Evolutionary conservation across 1,284 basidiomycete genomes (phyloP).

Genomic region (Boletus semigastroideus): DNA sequence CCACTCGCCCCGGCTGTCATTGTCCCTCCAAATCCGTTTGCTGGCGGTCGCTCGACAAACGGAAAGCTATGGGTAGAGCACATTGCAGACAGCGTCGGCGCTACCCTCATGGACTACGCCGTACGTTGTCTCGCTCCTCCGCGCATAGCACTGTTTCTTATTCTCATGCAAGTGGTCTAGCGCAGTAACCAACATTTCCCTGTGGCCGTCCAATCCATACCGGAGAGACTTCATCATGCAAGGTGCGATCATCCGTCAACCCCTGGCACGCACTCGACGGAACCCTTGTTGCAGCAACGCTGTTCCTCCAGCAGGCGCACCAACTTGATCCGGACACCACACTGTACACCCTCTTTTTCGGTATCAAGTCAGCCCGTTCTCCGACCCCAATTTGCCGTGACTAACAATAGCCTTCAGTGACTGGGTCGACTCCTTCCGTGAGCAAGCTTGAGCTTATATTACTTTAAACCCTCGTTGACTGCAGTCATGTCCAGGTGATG

Average conservation of each 20-base stretch:
- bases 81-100: slow-evolving; percentile 22
- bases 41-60: slow-evolving; percentile 38
- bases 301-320: slow-evolving; percentile 28
- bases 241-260: slow-evolving; percentile 15
- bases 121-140: slow-evolving; percentile 12
- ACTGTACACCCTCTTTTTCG: slow-evolving; percentile 38
- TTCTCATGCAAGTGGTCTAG: slow-evolving; percentile 29
- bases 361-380: slow-evolving; percentile 35
- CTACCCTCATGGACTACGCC: slow-evolving; percentile 27
- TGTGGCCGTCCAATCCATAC: slow-evolving; percentile 39
- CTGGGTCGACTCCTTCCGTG: slow-evolving; percentile 31
- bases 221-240: slow-evolving; percentile 38
- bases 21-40: slow-evolving; percentile 31
- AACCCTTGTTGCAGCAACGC: slow-evolving; percentile 14
- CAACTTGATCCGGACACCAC: slow-evolving; percentile 30
- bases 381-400: not conserved
- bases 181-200: slow-evolving; percentile 34
- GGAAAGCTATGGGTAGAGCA: slow-evolving; percentile 37
- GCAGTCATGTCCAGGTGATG: slow-evolving; percentile 21
- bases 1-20: slow-evolving; percentile 35
- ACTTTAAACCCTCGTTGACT: too few species aligned
- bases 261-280: not conserved
- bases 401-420: slow-evolving; percentile 27
- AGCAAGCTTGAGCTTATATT: not conserved
- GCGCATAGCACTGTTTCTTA: not conserved